phyloP scores from a whole-genome alignment of 139 green algal genomes.

The Micractinium conductrix region DNA sequence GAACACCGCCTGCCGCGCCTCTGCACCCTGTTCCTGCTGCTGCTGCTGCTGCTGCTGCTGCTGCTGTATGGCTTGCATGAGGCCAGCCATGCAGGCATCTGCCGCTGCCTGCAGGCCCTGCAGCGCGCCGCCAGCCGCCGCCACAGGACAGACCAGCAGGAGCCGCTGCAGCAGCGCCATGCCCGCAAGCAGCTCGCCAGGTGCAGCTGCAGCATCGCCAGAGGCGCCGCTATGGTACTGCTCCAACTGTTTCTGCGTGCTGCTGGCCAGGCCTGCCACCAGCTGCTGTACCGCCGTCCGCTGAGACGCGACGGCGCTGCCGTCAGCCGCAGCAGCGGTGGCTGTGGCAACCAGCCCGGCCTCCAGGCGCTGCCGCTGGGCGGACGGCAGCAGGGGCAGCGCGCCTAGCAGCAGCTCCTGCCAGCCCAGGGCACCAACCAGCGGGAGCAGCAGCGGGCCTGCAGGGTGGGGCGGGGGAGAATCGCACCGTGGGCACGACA shows the following conservation, averaged over 20 bases:
- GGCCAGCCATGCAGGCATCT: not conserved
- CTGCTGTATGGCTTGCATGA: slow-evolving; percentile 22
- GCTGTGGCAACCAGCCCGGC: not conserved
- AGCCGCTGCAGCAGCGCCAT: slow-evolving; percentile 20
- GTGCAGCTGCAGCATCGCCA: no score
- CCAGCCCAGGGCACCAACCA: not conserved
- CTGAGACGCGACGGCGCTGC: not conserved
- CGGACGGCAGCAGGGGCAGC: not conserved
- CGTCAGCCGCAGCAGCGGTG: not conserved
- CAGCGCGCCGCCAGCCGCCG: not conserved
- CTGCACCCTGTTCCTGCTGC: not conserved
- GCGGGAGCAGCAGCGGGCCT: not conserved
- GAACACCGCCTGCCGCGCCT: slow-evolving; percentile 5
- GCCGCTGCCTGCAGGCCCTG: not conserved
- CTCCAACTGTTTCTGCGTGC: not conserved
- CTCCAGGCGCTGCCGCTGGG: not conserved
- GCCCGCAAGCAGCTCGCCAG: not conserved
- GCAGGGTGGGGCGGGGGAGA: not conserved
- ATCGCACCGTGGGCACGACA: no score
- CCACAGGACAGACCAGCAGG: slow-evolving; percentile 6
- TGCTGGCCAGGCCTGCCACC: not conserved
- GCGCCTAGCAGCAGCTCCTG: not conserved
- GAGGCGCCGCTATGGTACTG: not conserved
- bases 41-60: not conserved
- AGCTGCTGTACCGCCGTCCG: not conserved